These are phyloP conservation scores for Tetradesmus obliquus DNA, from an alignment of 139 green algal genomes.

Conservation along the genomic window DNA sequence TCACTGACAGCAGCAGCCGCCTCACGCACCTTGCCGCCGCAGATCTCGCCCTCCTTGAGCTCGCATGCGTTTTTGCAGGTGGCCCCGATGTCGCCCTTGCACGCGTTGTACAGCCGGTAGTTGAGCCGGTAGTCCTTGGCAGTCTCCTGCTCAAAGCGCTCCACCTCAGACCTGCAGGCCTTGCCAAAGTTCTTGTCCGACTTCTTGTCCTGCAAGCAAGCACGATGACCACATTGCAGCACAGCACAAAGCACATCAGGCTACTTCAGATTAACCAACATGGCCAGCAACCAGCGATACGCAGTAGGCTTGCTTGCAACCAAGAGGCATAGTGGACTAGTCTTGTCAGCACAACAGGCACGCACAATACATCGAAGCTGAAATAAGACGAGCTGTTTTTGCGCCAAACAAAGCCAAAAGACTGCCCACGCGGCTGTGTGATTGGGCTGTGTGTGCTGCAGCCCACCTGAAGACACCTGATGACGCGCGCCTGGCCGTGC, in stretches of 20 bases:
- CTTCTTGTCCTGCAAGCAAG: slow-evolving; percentile 71
- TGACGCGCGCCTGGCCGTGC: slow-evolving; percentile 81
- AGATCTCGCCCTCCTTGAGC: slow-evolving; percentile 62
- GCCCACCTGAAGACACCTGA: slow-evolving; percentile 61
- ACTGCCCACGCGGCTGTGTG: too few species aligned
- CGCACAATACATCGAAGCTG: too few species aligned
- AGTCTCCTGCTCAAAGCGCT: slow-evolving; percentile 67
- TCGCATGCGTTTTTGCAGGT: slow-evolving; percentile 76
- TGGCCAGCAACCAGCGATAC: too few species aligned
- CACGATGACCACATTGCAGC: too few species aligned
- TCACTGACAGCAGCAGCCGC: slow-evolving; percentile 52
- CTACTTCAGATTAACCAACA: too few species aligned
- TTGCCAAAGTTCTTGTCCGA: slow-evolving; percentile 73
- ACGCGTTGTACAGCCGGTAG: slow-evolving; percentile 79
- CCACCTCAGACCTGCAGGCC: slow-evolving; percentile 78
- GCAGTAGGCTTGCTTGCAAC: too few species aligned
- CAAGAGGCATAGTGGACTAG: too few species aligned
- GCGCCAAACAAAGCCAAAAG: too few species aligned
- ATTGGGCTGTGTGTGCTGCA: neutral
- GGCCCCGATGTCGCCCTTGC: slow-evolving; percentile 71
- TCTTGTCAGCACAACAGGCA: too few species aligned
- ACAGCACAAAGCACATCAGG: neutral
- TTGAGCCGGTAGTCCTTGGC: slow-evolving; percentile 89
- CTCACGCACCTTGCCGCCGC: slow-evolving; percentile 65
- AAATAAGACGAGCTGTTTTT: too few species aligned